Evolutionary conservation across 2,329 filamentous ascomycete genomes (phyloP).

Genomic region (Neonectria sp.): DNA sequence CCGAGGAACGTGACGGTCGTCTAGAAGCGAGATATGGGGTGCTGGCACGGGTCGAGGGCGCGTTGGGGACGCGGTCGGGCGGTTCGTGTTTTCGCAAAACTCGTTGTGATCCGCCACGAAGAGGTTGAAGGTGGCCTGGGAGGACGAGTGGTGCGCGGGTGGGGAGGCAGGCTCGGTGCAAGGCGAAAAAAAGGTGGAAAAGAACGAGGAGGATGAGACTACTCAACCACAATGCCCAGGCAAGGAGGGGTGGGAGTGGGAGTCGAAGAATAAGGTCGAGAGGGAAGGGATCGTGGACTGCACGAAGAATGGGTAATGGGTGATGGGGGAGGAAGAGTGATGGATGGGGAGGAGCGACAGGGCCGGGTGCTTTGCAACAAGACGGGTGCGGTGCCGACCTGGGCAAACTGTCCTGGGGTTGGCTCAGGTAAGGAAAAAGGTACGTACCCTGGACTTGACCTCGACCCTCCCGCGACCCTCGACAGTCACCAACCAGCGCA

Average conservation of each 20-base stretch:
- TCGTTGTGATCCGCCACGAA: constrained; percentile 50
- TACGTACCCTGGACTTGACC: constrained; percentile 46
- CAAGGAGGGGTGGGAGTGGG: constrained; percentile 34
- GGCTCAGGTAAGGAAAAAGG: constrained; percentile 44
- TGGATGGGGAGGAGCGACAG: constrained; percentile 56
- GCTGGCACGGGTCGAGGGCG: constrained; percentile 40
- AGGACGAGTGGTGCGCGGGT: constrained; percentile 46
- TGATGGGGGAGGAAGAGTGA: constrained; percentile 51
- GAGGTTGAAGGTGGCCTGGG: constrained; percentile 45
- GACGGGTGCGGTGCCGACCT: constrained; percentile 50
- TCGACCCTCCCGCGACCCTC: constrained; percentile 38
- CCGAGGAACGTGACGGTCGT: constrained; percentile 23
- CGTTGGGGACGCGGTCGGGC: constrained; percentile 43
- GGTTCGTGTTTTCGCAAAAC: constrained; percentile 51
- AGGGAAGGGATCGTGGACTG: constrained; percentile 51
- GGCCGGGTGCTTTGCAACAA: constrained; percentile 50
- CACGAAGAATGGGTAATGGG: constrained; percentile 52
- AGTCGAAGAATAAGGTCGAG: constrained; percentile 36
- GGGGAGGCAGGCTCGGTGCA: constrained; percentile 34
- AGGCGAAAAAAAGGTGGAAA: constrained; percentile 28
- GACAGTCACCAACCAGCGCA: constrained; percentile 35
- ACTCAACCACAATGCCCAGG: constrained; percentile 46
- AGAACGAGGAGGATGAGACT: constrained; percentile 41
- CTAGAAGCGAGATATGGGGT: constrained; percentile 33
- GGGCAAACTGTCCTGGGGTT: constrained; percentile 44